A percentile compares a stretch with the other conserved stretches of the same genome.
These are phyloP conservation scores for Cladochytrium replicatum DNA, from an alignment of 192 early-diverging fungal species.

Conservation along the genomic window DNA sequence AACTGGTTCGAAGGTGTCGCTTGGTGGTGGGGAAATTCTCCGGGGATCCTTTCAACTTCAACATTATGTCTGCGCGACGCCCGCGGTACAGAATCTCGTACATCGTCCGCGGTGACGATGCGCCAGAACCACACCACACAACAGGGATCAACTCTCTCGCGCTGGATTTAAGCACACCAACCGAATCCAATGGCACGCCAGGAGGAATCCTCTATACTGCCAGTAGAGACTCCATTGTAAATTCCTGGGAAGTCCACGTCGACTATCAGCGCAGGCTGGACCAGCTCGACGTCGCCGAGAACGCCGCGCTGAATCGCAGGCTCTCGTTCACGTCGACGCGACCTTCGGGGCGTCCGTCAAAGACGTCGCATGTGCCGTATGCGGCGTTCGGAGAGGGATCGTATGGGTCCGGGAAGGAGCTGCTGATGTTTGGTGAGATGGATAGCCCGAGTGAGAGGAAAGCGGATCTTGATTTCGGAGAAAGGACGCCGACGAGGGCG, in stretches of 20 bases:
- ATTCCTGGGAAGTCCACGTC: constrained; percentile 73
- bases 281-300: constrained; percentile 15
- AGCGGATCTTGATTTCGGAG: too few relatives aligned
- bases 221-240: constrained; percentile 80
- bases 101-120: constrained; percentile 15
- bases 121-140: constrained; percentile 8
- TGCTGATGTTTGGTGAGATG: too few relatives aligned
- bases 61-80: too few relatives aligned
- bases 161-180: constrained; percentile 36
- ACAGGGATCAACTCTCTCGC: constrained; percentile 77
- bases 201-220: constrained; percentile 77
- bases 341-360: neutral
- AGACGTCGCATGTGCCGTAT: neutral
- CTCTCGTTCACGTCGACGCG: neutral
- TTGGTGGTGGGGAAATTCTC: too few relatives aligned
- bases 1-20: too few relatives aligned
- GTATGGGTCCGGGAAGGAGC: too few relatives aligned
- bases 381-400: neutral
- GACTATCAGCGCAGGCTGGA: constrained; percentile 11
- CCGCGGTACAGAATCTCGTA: constrained; percentile 21
- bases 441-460: too few relatives aligned
- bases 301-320: constrained; percentile 9
- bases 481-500: too few relatives aligned
- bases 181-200: constrained; percentile 13
- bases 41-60: too few relatives aligned